Percentiles rank a stretch among this genome's conserved stretches.
phyloP scores from a whole-genome alignment of 2,329 filamentous ascomycete species.

The Aspergillus sergii region DNA sequence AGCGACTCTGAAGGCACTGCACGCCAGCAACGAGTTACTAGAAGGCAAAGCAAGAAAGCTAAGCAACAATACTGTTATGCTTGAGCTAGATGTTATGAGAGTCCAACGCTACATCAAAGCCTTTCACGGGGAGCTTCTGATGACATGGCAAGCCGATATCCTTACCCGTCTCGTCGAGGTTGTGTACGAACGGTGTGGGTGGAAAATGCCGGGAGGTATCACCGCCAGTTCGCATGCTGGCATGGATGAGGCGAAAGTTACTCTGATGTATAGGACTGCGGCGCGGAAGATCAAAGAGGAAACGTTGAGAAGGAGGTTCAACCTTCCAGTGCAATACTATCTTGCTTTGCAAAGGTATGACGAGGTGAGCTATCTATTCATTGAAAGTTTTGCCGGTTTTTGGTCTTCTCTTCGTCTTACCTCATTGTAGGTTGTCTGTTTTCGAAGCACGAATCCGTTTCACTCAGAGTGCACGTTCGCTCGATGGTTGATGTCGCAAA shows the following conservation, averaged over 20 bases:
- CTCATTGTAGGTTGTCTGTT: slow-evolving; percentile 27
- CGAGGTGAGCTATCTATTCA: slow-evolving; percentile 24
- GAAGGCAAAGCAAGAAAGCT: slow-evolving; percentile 28
- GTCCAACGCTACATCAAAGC: slow-evolving; percentile 30
- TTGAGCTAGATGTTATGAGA: slow-evolving; percentile 29
- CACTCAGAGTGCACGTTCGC: slow-evolving; percentile 34
- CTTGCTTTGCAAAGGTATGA: slow-evolving; percentile 31
- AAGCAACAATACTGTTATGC: slow-evolving; percentile 20
- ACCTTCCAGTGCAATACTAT: slow-evolving; percentile 28
- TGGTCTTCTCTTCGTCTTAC: slow-evolving; percentile 14
- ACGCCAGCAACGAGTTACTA: slow-evolving; percentile 30
- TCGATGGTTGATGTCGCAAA: slow-evolving; percentile 32
- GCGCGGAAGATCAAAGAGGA: slow-evolving; percentile 26
- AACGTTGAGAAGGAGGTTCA: slow-evolving; percentile 27
- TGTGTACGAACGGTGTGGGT: slow-evolving; percentile 26
- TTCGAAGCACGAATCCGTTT: slow-evolving; percentile 33
- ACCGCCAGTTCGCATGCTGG: slow-evolving; percentile 19
- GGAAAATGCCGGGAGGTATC: slow-evolving; percentile 26
- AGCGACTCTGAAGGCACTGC: slow-evolving; percentile 23
- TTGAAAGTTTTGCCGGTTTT: neutral
- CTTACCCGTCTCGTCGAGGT: slow-evolving; percentile 39
- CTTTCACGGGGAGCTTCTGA: slow-evolving; percentile 29
- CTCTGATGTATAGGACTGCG: slow-evolving; percentile 29
- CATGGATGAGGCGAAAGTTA: slow-evolving; percentile 23
- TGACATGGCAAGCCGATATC: slow-evolving; percentile 40